Evolutionary conservation across 1,284 basidiomycete species (phyloP), one percentile per base, ranked within the genome.

Genomic region (Naganishia albida): DNA sequence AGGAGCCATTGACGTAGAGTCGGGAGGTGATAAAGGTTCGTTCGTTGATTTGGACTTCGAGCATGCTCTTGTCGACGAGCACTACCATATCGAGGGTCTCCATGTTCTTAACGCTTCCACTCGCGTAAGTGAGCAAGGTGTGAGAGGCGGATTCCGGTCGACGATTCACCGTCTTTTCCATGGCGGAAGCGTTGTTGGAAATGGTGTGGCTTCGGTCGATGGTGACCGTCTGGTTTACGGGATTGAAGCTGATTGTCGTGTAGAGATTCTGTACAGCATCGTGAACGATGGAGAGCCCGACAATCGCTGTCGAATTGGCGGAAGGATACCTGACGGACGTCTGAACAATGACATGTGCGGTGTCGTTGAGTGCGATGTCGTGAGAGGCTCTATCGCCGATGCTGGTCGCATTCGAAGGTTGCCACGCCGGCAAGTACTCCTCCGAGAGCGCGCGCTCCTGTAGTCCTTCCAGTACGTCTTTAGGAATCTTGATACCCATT

Each of bases 1-100:
- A 60, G 8, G 34, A 50, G 25, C 46, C 34, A 38, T 50, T 40
- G n/a, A 60, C 57, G 66, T 76, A 77, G 13, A 71, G 69, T n/a
- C 74, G 68, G 18, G 74, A 75, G 7, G 75, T 67, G n/a, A 77
- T 67, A 7, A 72, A 68, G 26, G 70, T 67, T 50, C 72, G 70
- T 57, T 75, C 72, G 56, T 77, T 77, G n/a, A 73, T 72, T 44
- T 72, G 72, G 16, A 77, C 70, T 53, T 77, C 74, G n/a, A 77
- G 44, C 13, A 75, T 63, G 39, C 72, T 72, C 62, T 71, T 70
- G 63, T 77, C 75, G 28, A 76, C 62, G 26, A 74, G 63, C n/a
- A 77, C 68, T 0, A 67, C 69, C 30, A 76, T 60, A 38, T 70
- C 64, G 44, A 76, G 70, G 1, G 62, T 56, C 62, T 70, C 70